Evolutionary conservation across 495 filamentous ascomycete genomes (phyloP).

Genomic region (Neurospora tetrasperma): DNA sequence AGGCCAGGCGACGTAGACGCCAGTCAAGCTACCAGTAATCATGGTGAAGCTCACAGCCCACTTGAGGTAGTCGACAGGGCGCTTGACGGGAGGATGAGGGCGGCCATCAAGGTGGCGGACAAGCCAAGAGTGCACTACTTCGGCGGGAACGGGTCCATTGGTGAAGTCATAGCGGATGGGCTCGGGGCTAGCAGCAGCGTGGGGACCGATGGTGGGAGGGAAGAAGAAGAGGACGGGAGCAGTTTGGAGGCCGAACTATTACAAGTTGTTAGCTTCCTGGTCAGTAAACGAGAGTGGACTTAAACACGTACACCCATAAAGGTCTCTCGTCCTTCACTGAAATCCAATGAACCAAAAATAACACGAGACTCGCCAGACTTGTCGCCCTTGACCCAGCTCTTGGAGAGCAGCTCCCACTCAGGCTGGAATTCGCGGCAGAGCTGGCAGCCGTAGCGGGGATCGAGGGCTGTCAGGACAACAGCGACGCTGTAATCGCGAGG

Average conservation of each 20-base stretch:
- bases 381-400: constrained; percentile 78
- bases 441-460: constrained; percentile 73
- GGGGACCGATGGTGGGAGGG: constrained; percentile 76
- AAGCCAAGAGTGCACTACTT: constrained; percentile 71
- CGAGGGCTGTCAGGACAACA: constrained; percentile 79
- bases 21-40: constrained; percentile 54
- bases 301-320: constrained; percentile 68
- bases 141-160: constrained; percentile 59
- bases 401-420: constrained; percentile 83
- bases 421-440: constrained; percentile 86
- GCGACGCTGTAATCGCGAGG: constrained; percentile 78
- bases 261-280: neutral
- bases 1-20: constrained; percentile 65
- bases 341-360: constrained; percentile 82
- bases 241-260: constrained; percentile 84
- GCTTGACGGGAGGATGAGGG: constrained; percentile 62
- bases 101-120: constrained; percentile 62
- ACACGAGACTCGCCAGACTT: constrained; percentile 60
- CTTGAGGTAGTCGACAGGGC: constrained; percentile 79
- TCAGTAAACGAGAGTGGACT: neutral
- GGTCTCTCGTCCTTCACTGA: constrained; percentile 68
- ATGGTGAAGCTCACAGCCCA: constrained; percentile 58
- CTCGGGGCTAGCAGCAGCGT: constrained; percentile 55
- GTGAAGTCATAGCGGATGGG: constrained; percentile 84
- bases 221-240: constrained; percentile 85